These are phyloP conservation scores for Boletus sp. DNA, from an alignment of 768 basidiomycete genomes.

Conservation along the genomic window DNA sequence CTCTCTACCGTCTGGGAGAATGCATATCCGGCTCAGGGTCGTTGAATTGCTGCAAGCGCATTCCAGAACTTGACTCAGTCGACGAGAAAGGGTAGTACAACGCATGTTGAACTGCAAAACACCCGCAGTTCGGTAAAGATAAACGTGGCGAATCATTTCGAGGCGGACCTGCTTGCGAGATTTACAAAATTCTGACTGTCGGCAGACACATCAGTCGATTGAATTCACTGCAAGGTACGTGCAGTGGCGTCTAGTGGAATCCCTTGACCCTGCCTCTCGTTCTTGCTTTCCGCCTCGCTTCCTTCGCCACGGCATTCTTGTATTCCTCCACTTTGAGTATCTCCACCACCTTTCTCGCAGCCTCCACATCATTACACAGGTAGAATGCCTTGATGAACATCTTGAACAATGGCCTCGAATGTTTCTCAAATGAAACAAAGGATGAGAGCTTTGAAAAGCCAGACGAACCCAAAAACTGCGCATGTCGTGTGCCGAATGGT, in stretches of 20 bases:
- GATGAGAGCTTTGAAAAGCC: slow-evolving; percentile 38
- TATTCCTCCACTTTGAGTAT: slow-evolving; percentile 47
- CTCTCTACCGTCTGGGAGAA: slow-evolving; percentile 1
- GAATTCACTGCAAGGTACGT: too few species aligned
- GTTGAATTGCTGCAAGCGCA: neutral
- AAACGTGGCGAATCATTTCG: neutral
- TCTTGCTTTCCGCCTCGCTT: slow-evolving; percentile 18
- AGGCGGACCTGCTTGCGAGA: neutral
- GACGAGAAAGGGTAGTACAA: neutral
- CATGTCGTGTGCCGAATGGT: slow-evolving; percentile 44
- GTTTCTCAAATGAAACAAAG: slow-evolving; percentile 51
- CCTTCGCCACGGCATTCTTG: slow-evolving; percentile 9
- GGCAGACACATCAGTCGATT: slow-evolving; percentile 7
- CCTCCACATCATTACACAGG: slow-evolving; percentile 47
- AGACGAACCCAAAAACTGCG: slow-evolving; percentile 12
- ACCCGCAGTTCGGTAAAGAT: neutral
- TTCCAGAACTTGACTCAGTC: neutral
- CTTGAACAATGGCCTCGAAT: slow-evolving; percentile 67
- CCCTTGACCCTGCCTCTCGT: slow-evolving; percentile 18
- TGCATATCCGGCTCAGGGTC: neutral
- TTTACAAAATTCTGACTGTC: neutral
- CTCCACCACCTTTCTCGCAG: slow-evolving; percentile 50
- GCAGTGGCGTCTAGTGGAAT: neutral
- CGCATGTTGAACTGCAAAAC: slow-evolving; percentile 1
- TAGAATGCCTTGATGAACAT: slow-evolving; percentile 70